These are phyloP conservation scores for Penicillium sp. DNA, from an alignment of 2,329 filamentous ascomycete genomes.

Conservation along the genomic window DNA sequence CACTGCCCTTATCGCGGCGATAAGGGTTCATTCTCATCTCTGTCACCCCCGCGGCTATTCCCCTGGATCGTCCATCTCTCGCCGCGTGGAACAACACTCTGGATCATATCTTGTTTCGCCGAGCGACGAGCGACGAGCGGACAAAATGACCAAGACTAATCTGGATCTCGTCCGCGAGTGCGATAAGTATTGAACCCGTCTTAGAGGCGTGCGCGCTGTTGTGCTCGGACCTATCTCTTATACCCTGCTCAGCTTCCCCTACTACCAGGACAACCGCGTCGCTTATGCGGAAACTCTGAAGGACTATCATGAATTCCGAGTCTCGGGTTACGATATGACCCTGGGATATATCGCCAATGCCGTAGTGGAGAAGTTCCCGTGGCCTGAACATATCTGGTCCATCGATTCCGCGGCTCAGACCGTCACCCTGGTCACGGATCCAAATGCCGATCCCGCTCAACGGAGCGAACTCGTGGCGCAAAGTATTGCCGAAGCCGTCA, in stretches of 20 bases:
- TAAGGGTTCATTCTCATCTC: slow-evolving; percentile 18
- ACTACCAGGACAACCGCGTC: slow-evolving; percentile 56
- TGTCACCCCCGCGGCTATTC: no score
- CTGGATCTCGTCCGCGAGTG: slow-evolving; percentile 53
- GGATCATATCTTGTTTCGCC: background rate
- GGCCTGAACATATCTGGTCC: slow-evolving; percentile 52
- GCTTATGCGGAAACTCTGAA: slow-evolving; percentile 50
- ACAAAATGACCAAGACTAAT: slow-evolving; percentile 39
- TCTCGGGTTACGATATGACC: slow-evolving; percentile 57
- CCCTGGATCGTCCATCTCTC: no score
- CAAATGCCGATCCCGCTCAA: slow-evolving; percentile 53
- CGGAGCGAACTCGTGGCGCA: slow-evolving; percentile 54
- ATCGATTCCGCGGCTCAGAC: slow-evolving; percentile 57
- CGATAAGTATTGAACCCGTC: slow-evolving; percentile 41
- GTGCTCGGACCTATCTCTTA: slow-evolving; percentile 10
- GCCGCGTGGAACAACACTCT: no score
- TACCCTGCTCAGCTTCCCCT: slow-evolving; percentile 61
- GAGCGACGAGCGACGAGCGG: background rate
- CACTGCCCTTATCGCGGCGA: slow-evolving; percentile 20
- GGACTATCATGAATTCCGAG: slow-evolving; percentile 60
- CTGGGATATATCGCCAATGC: slow-evolving; percentile 55
- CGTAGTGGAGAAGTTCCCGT: slow-evolving; percentile 39
- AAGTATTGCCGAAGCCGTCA: slow-evolving; percentile 62
- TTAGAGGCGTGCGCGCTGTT: background rate
- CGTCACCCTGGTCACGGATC: slow-evolving; percentile 54